These are phyloP conservation scores for Cyberlindnera japonica DNA, from an alignment of 805 yeast genomes.

Conservation along the genomic window DNA sequence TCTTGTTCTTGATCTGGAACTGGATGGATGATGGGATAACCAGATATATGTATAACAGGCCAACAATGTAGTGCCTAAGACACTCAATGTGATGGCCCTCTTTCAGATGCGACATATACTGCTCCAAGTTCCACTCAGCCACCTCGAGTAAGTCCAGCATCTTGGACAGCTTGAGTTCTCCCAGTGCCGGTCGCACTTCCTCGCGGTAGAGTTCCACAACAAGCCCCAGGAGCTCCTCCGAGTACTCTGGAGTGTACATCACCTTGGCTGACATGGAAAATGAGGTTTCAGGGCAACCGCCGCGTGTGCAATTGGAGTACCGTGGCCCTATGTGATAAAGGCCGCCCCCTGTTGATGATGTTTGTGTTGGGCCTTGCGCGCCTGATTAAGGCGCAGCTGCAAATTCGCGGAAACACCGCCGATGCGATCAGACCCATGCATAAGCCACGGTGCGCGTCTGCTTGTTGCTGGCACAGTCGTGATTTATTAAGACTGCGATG, in stretches of 20 bases:
- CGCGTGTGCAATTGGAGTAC: neutral
- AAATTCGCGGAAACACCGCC: neutral
- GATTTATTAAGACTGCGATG: too few relatives aligned
- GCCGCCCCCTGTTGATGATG: neutral
- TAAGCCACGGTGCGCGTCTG: too few relatives aligned
- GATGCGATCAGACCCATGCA: too few relatives aligned
- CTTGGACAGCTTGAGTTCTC: constrained; percentile 33
- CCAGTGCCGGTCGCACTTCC: constrained; percentile 30
- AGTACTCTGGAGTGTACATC: constrained; percentile 37
- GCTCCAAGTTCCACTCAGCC: constrained; percentile 33
- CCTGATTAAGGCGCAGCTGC: neutral
- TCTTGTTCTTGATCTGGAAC: constrained; percentile 38
- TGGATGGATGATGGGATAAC: constrained; percentile 39
- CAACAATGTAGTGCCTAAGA: constrained; percentile 33
- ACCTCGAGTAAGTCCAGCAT: constrained; percentile 36
- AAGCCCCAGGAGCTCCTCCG: constrained; percentile 33
- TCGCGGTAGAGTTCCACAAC: constrained; percentile 31
- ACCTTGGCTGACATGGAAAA: constrained; percentile 7
- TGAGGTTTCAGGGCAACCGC: neutral
- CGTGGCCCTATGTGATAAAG: neutral
- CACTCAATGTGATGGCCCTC: constrained; percentile 26
- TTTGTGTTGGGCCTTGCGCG: neutral
- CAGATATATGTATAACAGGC: constrained; percentile 34
- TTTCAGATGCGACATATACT: constrained; percentile 25
- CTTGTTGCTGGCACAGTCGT: too few relatives aligned